These are phyloP conservation scores for Dothidotthia symphoricarpi DNA, from an alignment of 2,329 filamentous ascomycete genomes.

Conservation along the genomic window DNA sequence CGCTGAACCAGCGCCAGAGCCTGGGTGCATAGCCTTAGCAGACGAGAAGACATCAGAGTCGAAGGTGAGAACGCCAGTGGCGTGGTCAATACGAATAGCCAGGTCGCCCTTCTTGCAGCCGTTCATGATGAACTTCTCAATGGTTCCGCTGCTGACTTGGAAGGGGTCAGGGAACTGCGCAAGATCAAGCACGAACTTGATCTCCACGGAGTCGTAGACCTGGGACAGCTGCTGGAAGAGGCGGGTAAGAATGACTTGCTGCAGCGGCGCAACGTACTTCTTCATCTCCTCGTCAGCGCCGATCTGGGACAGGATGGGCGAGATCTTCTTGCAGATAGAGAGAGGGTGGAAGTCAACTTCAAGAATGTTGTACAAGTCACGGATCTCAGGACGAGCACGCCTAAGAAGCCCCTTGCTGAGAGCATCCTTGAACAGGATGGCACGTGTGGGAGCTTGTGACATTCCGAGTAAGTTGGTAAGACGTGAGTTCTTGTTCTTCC, in stretches of 20 bases:
- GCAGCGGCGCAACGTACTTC: constrained; percentile 90
- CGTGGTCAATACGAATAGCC: constrained; percentile 93
- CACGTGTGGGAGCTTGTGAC: constrained; percentile 82
- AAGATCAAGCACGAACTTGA: constrained; percentile 88
- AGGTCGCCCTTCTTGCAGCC: constrained; percentile 99
- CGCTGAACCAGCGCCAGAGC: constrained; percentile 80
- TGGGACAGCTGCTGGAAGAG: constrained; percentile 99
- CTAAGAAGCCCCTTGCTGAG: constrained; percentile 92
- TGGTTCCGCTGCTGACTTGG: constrained; percentile 83
- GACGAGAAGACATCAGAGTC: constrained; percentile 98
- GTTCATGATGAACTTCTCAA: constrained; percentile 99
- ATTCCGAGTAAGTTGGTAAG: constrained; percentile 95
- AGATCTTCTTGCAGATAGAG: constrained; percentile 99
- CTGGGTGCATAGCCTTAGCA: constrained; percentile 83
- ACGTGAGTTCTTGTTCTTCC: constrained; percentile 98
- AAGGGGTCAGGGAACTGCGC: constrained; percentile 96
- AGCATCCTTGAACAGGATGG: constrained; percentile 91
- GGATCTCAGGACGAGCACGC: constrained; percentile 89
- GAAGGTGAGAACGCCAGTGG: constrained; percentile 91
- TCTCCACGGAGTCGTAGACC: constrained; percentile 96
- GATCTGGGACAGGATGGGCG: constrained; percentile 90
- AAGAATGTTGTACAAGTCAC: constrained; percentile 96
- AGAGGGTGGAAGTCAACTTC: constrained; percentile 99
- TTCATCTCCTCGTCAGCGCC: constrained; percentile 93
- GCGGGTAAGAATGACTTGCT: constrained; percentile 97